Evolutionary conservation across 1,139 yeast species (phyloP).

Genomic region (Taphrina populina): DNA sequence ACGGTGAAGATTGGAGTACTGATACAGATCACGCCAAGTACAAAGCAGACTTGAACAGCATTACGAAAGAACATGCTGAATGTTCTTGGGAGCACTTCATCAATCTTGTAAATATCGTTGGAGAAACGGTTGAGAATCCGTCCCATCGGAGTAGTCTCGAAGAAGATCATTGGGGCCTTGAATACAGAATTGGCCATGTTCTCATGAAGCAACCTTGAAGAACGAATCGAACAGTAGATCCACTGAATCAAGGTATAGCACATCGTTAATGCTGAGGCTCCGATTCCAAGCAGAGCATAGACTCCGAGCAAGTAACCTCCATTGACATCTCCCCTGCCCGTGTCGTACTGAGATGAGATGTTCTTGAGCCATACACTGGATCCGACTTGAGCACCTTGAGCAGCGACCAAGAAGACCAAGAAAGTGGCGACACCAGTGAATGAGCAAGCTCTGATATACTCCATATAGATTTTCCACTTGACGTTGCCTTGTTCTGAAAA

Average conservation of each 20-base stretch:
- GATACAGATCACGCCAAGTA: constrained; percentile 74
- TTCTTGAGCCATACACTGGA: constrained; percentile 91
- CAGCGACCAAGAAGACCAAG: constrained; percentile 49
- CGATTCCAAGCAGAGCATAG: constrained; percentile 72
- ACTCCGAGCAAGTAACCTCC: constrained; percentile 76
- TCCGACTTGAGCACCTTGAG: constrained; percentile 62
- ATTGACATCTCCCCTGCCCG: constrained; percentile 63
- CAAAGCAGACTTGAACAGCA: constrained; percentile 70
- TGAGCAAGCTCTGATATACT: constrained; percentile 86
- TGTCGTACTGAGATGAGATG: constrained; percentile 85
- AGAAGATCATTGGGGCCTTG: constrained; percentile 94
- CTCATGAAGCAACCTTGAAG: constrained; percentile 74
- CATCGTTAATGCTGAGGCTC: constrained; percentile 61
- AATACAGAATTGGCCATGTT: constrained; percentile 76
- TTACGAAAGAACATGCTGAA: constrained; percentile 79
- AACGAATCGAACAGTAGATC: constrained; percentile 81
- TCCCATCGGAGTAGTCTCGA: constrained; percentile 96
- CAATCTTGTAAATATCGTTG: constrained; percentile 88
- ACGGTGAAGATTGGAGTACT: constrained; percentile 86
- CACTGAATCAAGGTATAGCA: constrained; percentile 70
- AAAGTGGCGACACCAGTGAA: constrained; percentile 63
- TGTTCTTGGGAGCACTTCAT: constrained; percentile 79
- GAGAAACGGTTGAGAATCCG: constrained; percentile 91
- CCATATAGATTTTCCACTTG: constrained; percentile 79
- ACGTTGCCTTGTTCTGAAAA: constrained; percentile 92